Evolutionary conservation across 1,284 basidiomycete species (phyloP), one percentile per base, ranked within the genome.

Genomic region (Trametes pubescens): DNA sequence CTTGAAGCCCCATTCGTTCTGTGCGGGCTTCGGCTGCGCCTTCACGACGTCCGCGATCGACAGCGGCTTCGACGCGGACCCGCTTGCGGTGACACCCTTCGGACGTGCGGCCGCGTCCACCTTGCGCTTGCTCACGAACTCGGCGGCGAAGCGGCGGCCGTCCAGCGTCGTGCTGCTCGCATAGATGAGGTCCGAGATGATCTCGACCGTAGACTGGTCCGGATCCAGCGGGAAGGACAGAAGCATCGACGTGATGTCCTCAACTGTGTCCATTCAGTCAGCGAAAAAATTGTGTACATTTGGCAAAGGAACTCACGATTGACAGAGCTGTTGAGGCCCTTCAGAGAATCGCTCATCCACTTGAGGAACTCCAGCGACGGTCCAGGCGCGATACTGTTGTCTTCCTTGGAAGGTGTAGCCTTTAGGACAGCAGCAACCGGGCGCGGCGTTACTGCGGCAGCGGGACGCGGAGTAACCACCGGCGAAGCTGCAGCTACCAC

Each of bases 131-230:
- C 82, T 86, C 54, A 95, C 88, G 74, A 96, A 99, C 72, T 99
- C 96, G 6, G 91, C 82, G 1, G 96, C 95, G 73, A 99, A 99
- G 34, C 96, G 87, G 59, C 96, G 86, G 0, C 98, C 98, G 73
- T 99, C 96, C 46, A 99, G 85, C 1, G 94, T 99, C 26, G 94
- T 93, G 71, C 93, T 96, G 72, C 93, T 95, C 44, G 94, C 92
- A 75, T 99, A 99, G 61, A 99, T 94, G 48, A 90, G 82, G 74
- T 98, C 96, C 22, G 92, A 91, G 67, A 98, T 97, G 74, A 97
- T 90, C 78, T 98, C 95, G 44, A 90, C 79, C 1, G 92, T 92
- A 4, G 89, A 84, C 44, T 87, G 79, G 68, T 95, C 93, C 13
- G 94, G 92, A 71, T 98, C 95, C 49, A 97, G 77, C 8, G 95